Evolutionary conservation across 2,329 filamentous ascomycete genomes (phyloP), one percentile per base, ranked within the genome.

Genomic region (Hypoxylon sp.): DNA sequence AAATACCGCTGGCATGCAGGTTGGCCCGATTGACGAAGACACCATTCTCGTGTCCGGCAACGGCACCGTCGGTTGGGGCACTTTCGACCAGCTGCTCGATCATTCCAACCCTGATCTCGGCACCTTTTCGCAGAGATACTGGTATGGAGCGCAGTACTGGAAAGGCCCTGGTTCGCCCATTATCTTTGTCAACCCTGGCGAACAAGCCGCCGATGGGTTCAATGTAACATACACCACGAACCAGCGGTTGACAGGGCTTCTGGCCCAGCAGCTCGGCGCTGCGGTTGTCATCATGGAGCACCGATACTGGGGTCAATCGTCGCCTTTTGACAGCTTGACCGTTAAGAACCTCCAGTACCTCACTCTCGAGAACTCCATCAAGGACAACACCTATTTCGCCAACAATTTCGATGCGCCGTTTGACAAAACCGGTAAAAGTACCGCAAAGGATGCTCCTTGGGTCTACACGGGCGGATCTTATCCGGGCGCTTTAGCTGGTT

Each of bases 381-480:
- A 79, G 61, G 81, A 83, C 69, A 74, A 78, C 42, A 80, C 78
- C 24, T 78, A 82, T 71, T 81, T 83, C 68, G 81, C 81, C 54
- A 78, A 75, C 63, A 79, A 82, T 58, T 84, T 84, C 15, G 71
- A 81, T 10, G 79, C 87, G 31, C 84, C 86, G 0, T 89, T 88
- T 62, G 86, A 86, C 69, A 73, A 72, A 1, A 78, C 80, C 37
- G 79, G 80, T 15, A 78, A 75, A 67, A 87, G 82, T 71, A 80
- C 82, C 53, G 82, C 86, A 6, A 78, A 79, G 31, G 79, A 83
- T 42, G 84, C 84, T 2, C 86, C 87, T 0, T 89, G 87, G 87
- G 78, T 89, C 35, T 79, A 84, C 54, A 80, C 82, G 15, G 87
- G 87, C 17, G 86, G 86, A 13, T 87, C 85, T 2, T 89, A 89